These are phyloP conservation scores for Penicillium taxi DNA, from an alignment of 495 filamentous ascomycete genomes.

Conservation along the genomic window DNA sequence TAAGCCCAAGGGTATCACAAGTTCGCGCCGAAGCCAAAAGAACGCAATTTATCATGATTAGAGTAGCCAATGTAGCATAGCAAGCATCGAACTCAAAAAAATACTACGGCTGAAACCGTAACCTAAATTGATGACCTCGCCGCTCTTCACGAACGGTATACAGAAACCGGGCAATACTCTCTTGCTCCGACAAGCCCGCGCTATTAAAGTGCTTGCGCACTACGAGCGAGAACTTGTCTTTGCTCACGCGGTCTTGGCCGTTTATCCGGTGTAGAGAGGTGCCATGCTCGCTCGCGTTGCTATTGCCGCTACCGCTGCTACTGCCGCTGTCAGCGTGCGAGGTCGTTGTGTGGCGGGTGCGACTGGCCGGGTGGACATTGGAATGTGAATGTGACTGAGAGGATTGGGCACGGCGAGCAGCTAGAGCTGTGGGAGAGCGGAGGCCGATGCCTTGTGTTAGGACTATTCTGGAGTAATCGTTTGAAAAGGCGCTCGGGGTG, in stretches of 20 bases:
- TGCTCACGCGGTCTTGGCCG: constrained; percentile 54
- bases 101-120: constrained; percentile 39
- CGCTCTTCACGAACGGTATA: constrained; percentile 64
- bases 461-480: constrained; percentile 61
- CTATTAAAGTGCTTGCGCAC: constrained; percentile 89
- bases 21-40: too few species aligned
- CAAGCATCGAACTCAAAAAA: too few species aligned
- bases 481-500: constrained; percentile 61
- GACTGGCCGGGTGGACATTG: constrained; percentile 6
- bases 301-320: background rate
- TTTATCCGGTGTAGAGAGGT: constrained; percentile 26
- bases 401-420: constrained; percentile 31
- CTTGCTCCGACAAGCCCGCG: constrained; percentile 73
- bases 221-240: constrained; percentile 70
- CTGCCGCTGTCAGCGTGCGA: background rate
- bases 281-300: constrained; percentile 7
- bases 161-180: constrained; percentile 78
- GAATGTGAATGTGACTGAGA: constrained; percentile 9
- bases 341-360: background rate
- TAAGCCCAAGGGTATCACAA: too few species aligned
- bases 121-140: constrained; percentile 35
- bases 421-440: constrained; percentile 38
- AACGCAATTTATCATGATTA: too few species aligned
- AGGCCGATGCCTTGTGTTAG: constrained; percentile 66
- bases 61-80: too few species aligned